Percentiles rank a stretch among this genome's conserved stretches.
phyloP scores from a whole-genome alignment of 768 basidiomycete species.

The Hysterangium stoloniferum region DNA sequence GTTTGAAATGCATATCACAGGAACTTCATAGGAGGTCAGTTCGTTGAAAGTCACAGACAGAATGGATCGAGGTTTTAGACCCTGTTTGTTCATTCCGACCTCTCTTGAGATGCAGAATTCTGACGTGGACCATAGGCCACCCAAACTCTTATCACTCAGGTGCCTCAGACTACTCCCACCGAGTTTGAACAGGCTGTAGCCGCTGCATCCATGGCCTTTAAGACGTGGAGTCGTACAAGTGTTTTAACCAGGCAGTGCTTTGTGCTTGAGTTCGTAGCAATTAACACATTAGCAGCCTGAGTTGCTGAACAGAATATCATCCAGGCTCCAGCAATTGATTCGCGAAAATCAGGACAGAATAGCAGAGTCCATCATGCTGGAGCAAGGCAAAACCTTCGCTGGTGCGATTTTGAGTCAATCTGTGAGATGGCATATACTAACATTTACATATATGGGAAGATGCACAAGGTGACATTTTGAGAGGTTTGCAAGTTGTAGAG shows the following conservation, averaged over 20 bases:
- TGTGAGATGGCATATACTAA: too few relatives aligned
- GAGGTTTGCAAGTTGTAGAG: constrained; percentile 86
- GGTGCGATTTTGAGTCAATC: constrained; percentile 33
- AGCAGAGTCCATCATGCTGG: constrained; percentile 83
- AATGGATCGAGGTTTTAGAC: too few relatives aligned
- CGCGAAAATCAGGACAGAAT: constrained; percentile 81
- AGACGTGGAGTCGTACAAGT: constrained; percentile 82
- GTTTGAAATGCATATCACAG: too few relatives aligned
- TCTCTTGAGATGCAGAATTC: too few relatives aligned
- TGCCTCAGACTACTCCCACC: constrained; percentile 75
- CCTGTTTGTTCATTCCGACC: too few relatives aligned
- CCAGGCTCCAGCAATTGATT: constrained; percentile 81
- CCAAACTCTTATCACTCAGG: constrained; percentile 80
- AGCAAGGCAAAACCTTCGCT: constrained; percentile 91
- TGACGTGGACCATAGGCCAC: too few relatives aligned
- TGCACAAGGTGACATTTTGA: constrained; percentile 90
- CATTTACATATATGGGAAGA: constrained; percentile 44
- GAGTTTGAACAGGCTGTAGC: constrained; percentile 83
- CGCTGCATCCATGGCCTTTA: constrained; percentile 79
- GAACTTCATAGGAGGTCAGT: too few relatives aligned
- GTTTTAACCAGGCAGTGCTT: constrained; percentile 83
- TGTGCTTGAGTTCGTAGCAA: constrained; percentile 81
- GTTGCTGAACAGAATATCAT: too few relatives aligned
- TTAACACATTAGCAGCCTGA: too few relatives aligned
- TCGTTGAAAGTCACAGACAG: too few relatives aligned